Percentiles rank a stretch among this genome's conserved stretches.
phyloP scores from a whole-genome alignment of 305 asterid genomes.

The Rubia balearica region DNA sequence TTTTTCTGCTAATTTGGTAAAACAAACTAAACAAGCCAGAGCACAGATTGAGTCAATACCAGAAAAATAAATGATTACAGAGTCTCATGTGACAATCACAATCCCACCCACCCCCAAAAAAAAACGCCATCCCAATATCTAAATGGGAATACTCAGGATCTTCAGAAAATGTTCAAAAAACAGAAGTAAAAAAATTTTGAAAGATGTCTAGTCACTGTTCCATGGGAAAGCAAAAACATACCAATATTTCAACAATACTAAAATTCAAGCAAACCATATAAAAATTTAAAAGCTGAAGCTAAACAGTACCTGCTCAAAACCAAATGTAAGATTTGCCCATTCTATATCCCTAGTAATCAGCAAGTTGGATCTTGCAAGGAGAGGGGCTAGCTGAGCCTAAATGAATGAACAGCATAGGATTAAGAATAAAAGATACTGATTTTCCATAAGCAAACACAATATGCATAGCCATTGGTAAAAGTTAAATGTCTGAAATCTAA shows the following conservation, averaged over 20 bases:
- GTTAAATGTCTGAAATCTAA: constrained; percentile 20
- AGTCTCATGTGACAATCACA: not conserved
- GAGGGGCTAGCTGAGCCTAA: constrained; percentile 78
- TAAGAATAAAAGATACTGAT: constrained; percentile 7
- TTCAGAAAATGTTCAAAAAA: not conserved
- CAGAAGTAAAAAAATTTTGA: not conserved
- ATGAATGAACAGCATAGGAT: constrained; percentile 20
- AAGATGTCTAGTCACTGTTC: not conserved
- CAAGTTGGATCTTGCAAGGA: constrained; percentile 93
- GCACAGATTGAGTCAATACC: not conserved
- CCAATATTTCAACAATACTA: not conserved
- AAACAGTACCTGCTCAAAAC: constrained; percentile 83
- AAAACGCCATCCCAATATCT: not conserved
- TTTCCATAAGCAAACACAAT: constrained; percentile 2
- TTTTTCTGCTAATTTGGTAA: not conserved
- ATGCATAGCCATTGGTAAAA: constrained; percentile 13
- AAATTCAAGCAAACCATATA: not conserved
- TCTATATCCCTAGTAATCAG: constrained; percentile 98
- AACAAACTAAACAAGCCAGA: not conserved
- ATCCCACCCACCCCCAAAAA: not conserved
- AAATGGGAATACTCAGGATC: not conserved
- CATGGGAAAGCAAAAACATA: not conserved
- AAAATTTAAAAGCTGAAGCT: constrained; percentile 13
- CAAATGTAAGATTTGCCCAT: constrained; percentile 89
- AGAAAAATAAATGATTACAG: not conserved